phyloP scores from a whole-genome alignment of 2,329 filamentous ascomycete species.

The Coniochaeta prunicola region DNA sequence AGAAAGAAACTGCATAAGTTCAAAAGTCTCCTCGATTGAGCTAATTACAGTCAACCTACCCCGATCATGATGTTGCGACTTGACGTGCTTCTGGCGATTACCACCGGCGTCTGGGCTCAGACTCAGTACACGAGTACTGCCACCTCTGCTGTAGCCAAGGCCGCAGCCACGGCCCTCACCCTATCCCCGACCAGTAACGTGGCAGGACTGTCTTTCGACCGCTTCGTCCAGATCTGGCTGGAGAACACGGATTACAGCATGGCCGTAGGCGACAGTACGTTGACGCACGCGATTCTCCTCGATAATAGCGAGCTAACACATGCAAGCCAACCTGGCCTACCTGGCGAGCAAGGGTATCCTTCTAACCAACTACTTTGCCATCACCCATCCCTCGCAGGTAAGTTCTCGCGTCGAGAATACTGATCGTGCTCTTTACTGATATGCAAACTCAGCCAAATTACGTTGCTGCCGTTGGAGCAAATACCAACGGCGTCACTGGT shows the following conservation, averaged over 20 bases:
- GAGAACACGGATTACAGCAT: constrained; percentile 46
- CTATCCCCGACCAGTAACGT: constrained; percentile 35
- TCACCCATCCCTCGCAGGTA: constrained; percentile 50
- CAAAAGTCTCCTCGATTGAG: too few species aligned
- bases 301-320: not conserved
- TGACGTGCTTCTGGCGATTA: not conserved
- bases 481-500: constrained; percentile 47
- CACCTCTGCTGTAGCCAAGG: constrained; percentile 7
- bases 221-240: constrained; percentile 54
- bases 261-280: not conserved
- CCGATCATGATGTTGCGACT: not conserved
- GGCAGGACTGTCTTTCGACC: constrained; percentile 47
- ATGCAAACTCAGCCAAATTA: constrained; percentile 46
- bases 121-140: constrained; percentile 6
- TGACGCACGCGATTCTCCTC: not conserved
- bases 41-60: too few species aligned
- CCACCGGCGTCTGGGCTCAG: not conserved
- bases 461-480: constrained; percentile 45
- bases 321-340: constrained; percentile 31
- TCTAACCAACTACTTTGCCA: constrained; percentile 43
- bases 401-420: too few species aligned
- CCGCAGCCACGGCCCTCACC: constrained; percentile 34
- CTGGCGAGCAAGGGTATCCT: constrained; percentile 45
- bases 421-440: not conserved
- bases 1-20: too few species aligned